Percentiles rank a stretch among this genome's conserved stretches.
Evolutionary conservation across 169 alveolate genomes (phyloP).

Genomic region (Eimeria brunetti): DNA sequence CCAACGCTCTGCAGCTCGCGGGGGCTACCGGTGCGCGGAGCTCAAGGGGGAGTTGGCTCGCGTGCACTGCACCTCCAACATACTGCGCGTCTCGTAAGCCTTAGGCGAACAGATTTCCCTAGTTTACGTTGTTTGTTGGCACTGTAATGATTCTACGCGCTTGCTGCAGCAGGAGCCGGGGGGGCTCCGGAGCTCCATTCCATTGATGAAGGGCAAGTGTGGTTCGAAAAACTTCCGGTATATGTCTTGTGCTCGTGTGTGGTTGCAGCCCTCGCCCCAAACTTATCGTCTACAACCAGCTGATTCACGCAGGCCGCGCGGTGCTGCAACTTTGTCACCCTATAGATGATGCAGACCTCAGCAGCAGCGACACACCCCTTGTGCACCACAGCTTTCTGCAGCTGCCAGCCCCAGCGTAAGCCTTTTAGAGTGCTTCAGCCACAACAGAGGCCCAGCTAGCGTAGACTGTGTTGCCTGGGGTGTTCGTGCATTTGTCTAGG

Average conservation of each 20-base stretch:
- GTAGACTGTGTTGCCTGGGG: not conserved
- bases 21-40: conserved; percentile 74
- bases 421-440: not conserved
- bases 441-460: not conserved
- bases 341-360: conserved; percentile 27
- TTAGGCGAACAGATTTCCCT: not conserved
- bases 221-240: not conserved
- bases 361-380: conserved; percentile 57
- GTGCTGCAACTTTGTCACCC: conserved; percentile 52
- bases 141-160: not conserved
- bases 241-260: not conserved
- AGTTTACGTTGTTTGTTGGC: too few species aligned
- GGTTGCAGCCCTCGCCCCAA: conserved; percentile 72
- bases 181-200: not conserved
- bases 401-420: conserved; percentile 74
- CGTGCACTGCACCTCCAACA: conserved; percentile 59
- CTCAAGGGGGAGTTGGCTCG: conserved; percentile 65
- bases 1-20: conserved; percentile 45
- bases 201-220: not conserved
- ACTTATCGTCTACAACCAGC: conserved; percentile 67
- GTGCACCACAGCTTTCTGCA: conserved; percentile 54
- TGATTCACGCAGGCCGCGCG: conserved; percentile 53
- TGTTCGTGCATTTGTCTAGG: not conserved
- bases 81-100: conserved; percentile 41
- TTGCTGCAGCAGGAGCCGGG: not conserved